phyloP scores from a whole-genome alignment of 2,329 filamentous ascomycete genomes.

The Colletotrichum lini region DNA sequence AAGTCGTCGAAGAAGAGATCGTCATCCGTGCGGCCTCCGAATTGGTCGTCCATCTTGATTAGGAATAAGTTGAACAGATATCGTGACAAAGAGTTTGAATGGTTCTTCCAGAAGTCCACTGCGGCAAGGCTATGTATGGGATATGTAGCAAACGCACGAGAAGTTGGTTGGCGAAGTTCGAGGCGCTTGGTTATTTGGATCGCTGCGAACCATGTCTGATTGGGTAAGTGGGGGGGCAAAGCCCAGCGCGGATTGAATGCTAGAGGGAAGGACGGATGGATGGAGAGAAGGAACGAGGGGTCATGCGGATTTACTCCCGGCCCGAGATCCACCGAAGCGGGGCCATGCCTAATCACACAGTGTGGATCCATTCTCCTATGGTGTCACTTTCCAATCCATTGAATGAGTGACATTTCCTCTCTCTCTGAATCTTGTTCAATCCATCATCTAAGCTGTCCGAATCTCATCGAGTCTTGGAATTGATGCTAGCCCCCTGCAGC shows the following conservation, averaged over 20 bases:
- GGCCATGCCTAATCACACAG: background rate
- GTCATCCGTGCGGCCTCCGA: constrained; percentile 73
- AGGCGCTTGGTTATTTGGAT: constrained; percentile 26
- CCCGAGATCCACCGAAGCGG: background rate
- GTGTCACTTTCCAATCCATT: no score
- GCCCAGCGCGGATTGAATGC: background rate
- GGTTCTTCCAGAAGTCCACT: background rate
- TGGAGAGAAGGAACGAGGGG: no score
- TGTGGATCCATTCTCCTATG: background rate
- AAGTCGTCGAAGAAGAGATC: constrained; percentile 75
- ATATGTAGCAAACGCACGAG: constrained; percentile 10
- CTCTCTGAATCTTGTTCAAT: no score
- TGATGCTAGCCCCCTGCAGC: constrained; percentile 42
- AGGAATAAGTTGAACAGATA: background rate
- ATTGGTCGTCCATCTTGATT: constrained; percentile 70
- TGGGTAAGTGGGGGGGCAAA: constrained; percentile 30
- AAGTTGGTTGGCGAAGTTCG: constrained; percentile 28
- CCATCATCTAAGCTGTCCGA: no score
- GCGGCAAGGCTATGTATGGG: constrained; percentile 6
- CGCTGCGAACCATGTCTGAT: constrained; percentile 29
- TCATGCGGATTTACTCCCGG: constrained; percentile 6
- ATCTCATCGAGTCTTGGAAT: background rate
- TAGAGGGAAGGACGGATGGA: no score
- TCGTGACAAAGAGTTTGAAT: background rate
- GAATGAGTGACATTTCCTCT: no score